Evolutionary conservation across 2,329 filamentous ascomycete species (phyloP).

Genomic region (Niveomyces coronatus): DNA sequence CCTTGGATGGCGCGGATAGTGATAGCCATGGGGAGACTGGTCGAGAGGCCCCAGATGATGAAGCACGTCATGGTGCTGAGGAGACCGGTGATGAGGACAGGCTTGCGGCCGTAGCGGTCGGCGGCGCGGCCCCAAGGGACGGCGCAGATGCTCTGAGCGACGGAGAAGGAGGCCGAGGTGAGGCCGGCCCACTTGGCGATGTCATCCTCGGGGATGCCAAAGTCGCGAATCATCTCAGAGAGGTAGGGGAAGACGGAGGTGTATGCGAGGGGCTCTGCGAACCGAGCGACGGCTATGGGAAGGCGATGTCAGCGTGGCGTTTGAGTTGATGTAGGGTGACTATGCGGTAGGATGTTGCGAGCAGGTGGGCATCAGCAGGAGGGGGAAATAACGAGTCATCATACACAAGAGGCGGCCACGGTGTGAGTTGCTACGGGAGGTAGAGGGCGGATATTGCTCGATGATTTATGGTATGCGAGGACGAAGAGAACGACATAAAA

Average conservation of each 20-base stretch:
- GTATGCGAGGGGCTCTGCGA: constrained; percentile 64
- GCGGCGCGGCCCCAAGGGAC: constrained; percentile 68
- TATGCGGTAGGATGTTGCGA: too few relatives aligned
- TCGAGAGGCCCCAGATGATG: constrained; percentile 75
- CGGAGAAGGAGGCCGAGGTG: constrained; percentile 60
- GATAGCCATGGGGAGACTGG: constrained; percentile 70
- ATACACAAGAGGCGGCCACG: too few relatives aligned
- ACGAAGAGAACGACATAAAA: constrained; percentile 25
- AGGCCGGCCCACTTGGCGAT: constrained; percentile 75
- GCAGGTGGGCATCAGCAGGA: too few relatives aligned
- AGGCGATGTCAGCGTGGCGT: not conserved
- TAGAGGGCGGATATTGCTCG: too few relatives aligned
- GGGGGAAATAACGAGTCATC: too few relatives aligned
- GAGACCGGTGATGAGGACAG: constrained; percentile 64
- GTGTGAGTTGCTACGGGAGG: too few relatives aligned
- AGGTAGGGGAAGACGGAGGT: constrained; percentile 62
- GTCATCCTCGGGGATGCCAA: constrained; percentile 59
- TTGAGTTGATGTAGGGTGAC: not conserved
- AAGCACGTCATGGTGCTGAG: constrained; percentile 72
- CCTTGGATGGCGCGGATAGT: constrained; percentile 68
- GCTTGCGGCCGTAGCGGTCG: constrained; percentile 73
- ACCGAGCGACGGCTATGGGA: constrained; percentile 61
- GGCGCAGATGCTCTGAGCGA: constrained; percentile 61
- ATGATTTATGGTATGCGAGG: too few relatives aligned
- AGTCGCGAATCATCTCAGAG: constrained; percentile 75